Conservation (phyloP, 139 green algal species). For the Mychonastes homosphaera region DNA sequence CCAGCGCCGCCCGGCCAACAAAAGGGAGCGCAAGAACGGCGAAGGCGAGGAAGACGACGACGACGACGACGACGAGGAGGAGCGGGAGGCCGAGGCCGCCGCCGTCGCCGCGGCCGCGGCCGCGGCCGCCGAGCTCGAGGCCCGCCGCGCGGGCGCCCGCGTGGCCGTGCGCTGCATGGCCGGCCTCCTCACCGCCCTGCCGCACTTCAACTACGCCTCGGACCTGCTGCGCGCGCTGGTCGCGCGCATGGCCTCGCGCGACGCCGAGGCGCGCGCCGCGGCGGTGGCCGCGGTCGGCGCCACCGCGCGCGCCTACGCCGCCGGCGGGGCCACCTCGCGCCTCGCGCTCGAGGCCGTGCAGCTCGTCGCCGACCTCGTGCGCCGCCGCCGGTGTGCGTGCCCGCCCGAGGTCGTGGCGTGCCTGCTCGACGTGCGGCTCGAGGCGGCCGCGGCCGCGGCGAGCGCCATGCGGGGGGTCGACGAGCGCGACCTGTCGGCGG, state of each 20-base stretch:
- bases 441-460: slow-evolving; percentile 18
- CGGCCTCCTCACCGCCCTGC: slow-evolving; percentile 45
- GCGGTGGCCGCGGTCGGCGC: slow-evolving; percentile 27
- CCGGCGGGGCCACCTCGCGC: slow-evolving; percentile 22
- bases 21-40: not conserved
- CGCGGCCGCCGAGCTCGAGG: not conserved
- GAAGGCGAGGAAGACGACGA: not conserved
- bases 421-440: slow-evolving; percentile 44
- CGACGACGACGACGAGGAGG: not conserved
- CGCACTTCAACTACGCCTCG: slow-evolving; percentile 80
- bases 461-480: not conserved
- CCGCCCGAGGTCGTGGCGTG: slow-evolving; percentile 34
- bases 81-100: slow-evolving; percentile 1
- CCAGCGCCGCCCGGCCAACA: slow-evolving; percentile 4
- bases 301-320: slow-evolving; percentile 24
- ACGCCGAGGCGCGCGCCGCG: slow-evolving; percentile 26
- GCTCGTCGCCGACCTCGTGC: slow-evolving; percentile 83
- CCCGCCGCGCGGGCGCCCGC: slow-evolving; percentile 2
- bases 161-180: slow-evolving; percentile 67
- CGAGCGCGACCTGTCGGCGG: no score
- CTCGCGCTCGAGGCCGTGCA: slow-evolving; percentile 58
- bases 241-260: slow-evolving; percentile 40
- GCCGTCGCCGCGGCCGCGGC: not conserved
- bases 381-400: slow-evolving; percentile 37
- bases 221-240: slow-evolving; percentile 72